phyloP scores from a whole-genome alignment of 805 yeast genomes.

The Suhomyces faveliae region DNA sequence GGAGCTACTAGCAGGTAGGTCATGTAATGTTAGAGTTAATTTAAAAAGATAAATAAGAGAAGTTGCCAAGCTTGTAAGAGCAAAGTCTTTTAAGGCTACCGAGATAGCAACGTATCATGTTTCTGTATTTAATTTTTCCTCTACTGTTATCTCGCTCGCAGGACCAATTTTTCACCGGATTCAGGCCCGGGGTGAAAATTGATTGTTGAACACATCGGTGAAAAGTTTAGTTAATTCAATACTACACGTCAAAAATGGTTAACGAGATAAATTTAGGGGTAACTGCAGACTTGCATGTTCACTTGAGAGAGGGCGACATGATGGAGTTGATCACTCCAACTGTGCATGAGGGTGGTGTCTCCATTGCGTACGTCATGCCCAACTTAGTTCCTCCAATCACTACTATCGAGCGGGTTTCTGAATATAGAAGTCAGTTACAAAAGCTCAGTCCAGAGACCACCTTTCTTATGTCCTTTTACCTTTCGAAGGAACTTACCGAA shows the following conservation, averaged over 20 bases:
- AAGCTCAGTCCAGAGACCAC: constrained; percentile 76
- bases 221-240: neutral
- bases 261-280: constrained; percentile 56
- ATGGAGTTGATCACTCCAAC: constrained; percentile 90
- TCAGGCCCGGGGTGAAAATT: neutral
- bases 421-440: constrained; percentile 65
- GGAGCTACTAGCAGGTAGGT: neutral
- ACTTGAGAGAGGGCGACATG: constrained; percentile 91
- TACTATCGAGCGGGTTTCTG: constrained; percentile 65
- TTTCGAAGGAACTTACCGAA: constrained; percentile 78
- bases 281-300: constrained; percentile 94
- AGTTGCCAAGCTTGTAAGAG: neutral
- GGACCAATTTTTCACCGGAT: neutral
- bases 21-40: neutral
- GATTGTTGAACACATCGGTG: neutral
- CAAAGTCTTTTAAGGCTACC: neutral
- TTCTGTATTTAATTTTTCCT: neutral
- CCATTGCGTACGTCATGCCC: constrained; percentile 95
- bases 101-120: no score
- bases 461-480: constrained; percentile 86
- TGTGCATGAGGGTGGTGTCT: constrained; percentile 84
- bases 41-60: neutral
- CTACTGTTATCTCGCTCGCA: no score
- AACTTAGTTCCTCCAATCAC: constrained; percentile 91
- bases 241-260: neutral